A percentile compares a stretch with the other conserved stretches of the same genome.
phyloP scores from a whole-genome alignment of 345 rosid genomes.

The Linum tenue region DNA sequence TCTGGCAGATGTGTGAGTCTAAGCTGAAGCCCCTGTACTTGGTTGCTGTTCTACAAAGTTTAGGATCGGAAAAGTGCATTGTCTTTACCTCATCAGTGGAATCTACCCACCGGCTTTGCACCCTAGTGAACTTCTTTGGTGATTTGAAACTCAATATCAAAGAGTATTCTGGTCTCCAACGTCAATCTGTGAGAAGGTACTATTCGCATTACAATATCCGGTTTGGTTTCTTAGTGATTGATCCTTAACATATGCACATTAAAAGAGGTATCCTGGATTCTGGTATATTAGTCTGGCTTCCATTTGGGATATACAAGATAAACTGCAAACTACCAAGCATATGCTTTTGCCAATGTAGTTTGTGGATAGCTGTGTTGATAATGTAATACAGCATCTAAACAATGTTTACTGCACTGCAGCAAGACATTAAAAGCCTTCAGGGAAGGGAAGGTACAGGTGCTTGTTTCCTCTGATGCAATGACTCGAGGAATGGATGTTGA shows the following conservation, averaged over 20 bases:
- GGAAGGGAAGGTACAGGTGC: conserved; percentile 75
- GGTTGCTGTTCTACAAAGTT: conserved; percentile 62
- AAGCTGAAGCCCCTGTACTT: conserved; percentile 69
- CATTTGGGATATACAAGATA: too few relatives aligned
- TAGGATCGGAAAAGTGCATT: conserved; percentile 70
- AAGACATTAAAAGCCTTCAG: conserved; percentile 73
- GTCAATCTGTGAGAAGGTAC: conserved; percentile 75
- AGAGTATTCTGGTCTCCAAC: conserved; percentile 82
- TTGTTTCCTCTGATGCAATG: conserved; percentile 90
- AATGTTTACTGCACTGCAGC: conserved; percentile 43
- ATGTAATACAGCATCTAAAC: background rate
- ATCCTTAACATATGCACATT: background rate
- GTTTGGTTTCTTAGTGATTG: background rate
- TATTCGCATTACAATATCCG: background rate
- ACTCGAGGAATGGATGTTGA: conserved; percentile 96
- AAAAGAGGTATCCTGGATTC: background rate
- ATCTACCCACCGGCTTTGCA: conserved; percentile 77
- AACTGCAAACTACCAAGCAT: background rate
- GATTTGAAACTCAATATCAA: conserved; percentile 64
- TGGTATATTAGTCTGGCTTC: background rate
- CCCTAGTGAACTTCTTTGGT: conserved; percentile 61
- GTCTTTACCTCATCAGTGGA: conserved; percentile 84
- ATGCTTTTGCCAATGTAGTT: background rate
- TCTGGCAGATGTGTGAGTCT: conserved; percentile 59
- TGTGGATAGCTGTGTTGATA: background rate